Evolutionary conservation across 2,329 filamentous ascomycete species (phyloP).

Genomic region (Curvularia verruculosa): DNA sequence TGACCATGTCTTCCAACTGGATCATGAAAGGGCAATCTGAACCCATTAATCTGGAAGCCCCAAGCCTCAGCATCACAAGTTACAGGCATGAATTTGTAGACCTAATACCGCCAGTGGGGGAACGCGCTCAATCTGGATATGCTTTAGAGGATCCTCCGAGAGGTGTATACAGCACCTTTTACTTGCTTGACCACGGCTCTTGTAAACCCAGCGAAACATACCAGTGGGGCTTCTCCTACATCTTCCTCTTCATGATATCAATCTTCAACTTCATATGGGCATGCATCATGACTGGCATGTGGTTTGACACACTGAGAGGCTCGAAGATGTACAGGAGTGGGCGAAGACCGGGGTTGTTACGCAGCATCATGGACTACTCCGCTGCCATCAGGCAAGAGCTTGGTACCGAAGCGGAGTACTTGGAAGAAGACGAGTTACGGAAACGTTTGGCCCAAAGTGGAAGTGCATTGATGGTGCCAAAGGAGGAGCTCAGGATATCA

Average conservation of each 20-base stretch:
- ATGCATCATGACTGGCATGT: conserved; percentile 44
- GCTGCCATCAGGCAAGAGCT: conserved; percentile 38
- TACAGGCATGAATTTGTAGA: neutral
- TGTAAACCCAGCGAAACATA: conserved; percentile 43
- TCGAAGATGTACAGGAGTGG: conserved; percentile 41
- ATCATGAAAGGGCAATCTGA: neutral
- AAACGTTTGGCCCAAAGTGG: conserved; percentile 27
- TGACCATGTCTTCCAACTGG: neutral
- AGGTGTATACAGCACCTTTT: conserved; percentile 22
- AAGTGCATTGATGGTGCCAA: conserved; percentile 33
- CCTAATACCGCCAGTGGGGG: neutral
- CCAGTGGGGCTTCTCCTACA: conserved; percentile 47
- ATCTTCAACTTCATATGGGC: conserved; percentile 45
- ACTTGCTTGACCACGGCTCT: conserved; percentile 32
- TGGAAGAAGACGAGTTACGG: conserved; percentile 34
- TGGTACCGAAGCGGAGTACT: conserved; percentile 21
- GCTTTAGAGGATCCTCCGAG: conserved; percentile 19
- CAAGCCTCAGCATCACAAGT: conserved; percentile 3
- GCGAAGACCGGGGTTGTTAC: conserved; percentile 36
- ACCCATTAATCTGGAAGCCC: neutral
- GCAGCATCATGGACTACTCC: conserved; percentile 37
- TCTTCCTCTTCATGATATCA: conserved; percentile 44
- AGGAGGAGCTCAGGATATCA: conserved; percentile 31
- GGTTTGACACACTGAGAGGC: conserved; percentile 37
- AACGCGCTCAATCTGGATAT: neutral